phyloP scores from a whole-genome alignment of 129 eudicot genomes.

The Cynara cardunculus region DNA sequence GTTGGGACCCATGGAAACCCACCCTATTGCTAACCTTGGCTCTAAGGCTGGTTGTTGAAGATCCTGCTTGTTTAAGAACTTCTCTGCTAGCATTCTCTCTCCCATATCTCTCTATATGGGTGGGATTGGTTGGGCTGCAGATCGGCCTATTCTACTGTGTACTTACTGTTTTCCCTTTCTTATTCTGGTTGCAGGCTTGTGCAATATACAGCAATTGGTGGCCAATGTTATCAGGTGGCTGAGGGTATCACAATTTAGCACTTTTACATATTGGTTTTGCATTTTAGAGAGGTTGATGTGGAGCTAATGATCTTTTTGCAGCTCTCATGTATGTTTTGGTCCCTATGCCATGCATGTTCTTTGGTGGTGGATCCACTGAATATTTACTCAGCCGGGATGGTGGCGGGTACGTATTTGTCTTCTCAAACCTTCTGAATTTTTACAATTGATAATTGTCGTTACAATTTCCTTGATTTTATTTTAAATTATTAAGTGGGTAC shows the following conservation, averaged over 20 bases:
- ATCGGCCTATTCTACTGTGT: neutral
- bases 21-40: too few relatives aligned
- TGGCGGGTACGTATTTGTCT: conserved; percentile 70
- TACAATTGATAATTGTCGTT: neutral
- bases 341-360: conserved; percentile 98
- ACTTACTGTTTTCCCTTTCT: conserved; percentile 1
- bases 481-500: neutral
- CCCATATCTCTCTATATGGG: neutral
- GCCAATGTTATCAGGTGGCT: conserved; percentile 96
- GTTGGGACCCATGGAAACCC: too few relatives aligned
- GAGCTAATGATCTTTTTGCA: conserved; percentile 31
- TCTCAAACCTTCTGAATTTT: conserved; percentile 4
- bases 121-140: neutral
- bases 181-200: conserved; percentile 70
- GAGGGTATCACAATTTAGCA: neutral
- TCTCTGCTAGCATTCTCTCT: neutral
- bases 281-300: neutral
- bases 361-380: conserved; percentile 98
- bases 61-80: too few relatives aligned
- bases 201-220: conserved; percentile 90
- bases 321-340: conserved; percentile 96
- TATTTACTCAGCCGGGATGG: conserved; percentile 87
- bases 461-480: neutral
- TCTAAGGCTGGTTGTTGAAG: too few relatives aligned
- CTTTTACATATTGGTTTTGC: neutral